Conservation (phyloP, 495 filamentous ascomycete genomes). For the Emericellopsis terricola region DNA sequence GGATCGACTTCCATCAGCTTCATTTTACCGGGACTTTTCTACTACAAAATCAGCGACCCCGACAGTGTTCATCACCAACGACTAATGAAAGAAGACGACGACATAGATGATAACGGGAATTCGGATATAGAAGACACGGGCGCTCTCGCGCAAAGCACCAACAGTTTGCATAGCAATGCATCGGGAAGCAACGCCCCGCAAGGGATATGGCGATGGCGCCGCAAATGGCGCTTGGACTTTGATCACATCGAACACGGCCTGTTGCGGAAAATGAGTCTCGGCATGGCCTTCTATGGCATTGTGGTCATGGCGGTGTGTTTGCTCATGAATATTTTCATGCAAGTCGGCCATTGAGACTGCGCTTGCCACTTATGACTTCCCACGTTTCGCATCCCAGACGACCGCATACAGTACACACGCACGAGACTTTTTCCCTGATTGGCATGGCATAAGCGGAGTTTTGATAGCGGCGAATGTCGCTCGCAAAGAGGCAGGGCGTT, state of each 20-base stretch:
- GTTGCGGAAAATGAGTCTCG: conserved; percentile 54
- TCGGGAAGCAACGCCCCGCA: conserved; percentile 9
- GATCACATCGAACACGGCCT: conserved; percentile 32
- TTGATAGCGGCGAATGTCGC: no score
- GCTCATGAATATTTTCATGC: conserved; percentile 43
- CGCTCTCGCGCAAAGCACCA: conserved; percentile 26
- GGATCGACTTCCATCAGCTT: conserved; percentile 91
- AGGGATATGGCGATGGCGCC: conserved; percentile 16
- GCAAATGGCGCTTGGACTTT: conserved; percentile 27
- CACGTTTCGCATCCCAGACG: no score
- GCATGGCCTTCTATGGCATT: conserved; percentile 63
- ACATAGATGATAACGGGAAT: conserved; percentile 26
- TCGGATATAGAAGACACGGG: conserved; percentile 29
- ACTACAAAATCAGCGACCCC: conserved; percentile 90
- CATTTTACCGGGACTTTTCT: conserved; percentile 88
- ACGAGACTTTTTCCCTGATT: no score
- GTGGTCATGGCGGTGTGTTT: conserved; percentile 83
- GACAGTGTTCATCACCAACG: conserved; percentile 69
- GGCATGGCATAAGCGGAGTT: conserved; percentile 1
- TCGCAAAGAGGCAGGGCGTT: no score
- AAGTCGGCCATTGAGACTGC: neutral
- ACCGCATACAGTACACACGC: no score
- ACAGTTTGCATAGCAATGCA: conserved; percentile 23
- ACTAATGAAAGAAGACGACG: conserved; percentile 78
- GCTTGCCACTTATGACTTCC: no score